A percentile compares a stretch with the other conserved stretches of the same genome.
Conservation (phyloP, 2,329 filamentous ascomycete genomes). For the Tolypocladium ovalisporum region DNA sequence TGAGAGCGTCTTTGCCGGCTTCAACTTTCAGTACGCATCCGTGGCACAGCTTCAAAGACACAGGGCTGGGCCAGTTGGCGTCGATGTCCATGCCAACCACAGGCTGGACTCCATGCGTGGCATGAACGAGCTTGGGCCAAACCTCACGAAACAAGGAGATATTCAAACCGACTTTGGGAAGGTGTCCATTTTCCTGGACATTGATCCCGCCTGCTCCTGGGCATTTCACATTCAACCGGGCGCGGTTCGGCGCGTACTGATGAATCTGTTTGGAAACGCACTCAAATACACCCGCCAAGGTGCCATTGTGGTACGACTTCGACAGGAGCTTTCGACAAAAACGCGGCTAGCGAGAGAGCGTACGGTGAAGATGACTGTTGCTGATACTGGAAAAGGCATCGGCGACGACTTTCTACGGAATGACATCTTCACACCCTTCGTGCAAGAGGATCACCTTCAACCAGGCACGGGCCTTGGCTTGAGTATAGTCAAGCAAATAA, state of each 20-base stretch:
- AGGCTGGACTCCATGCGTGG: conserved; percentile 31
- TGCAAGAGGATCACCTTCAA: conserved; percentile 50
- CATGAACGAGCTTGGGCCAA: conserved; percentile 10
- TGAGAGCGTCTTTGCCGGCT: conserved; percentile 35
- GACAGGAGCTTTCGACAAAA: conserved; percentile 7
- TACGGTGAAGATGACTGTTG: conserved; percentile 32
- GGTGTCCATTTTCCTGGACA: conserved; percentile 16
- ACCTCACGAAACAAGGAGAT: not conserved
- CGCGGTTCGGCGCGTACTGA: conserved; percentile 39
- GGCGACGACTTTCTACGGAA: conserved; percentile 49
- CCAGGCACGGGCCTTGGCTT: conserved; percentile 55
- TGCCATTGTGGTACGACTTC: conserved; percentile 17
- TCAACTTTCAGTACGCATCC: conserved; percentile 23
- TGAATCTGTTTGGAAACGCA: conserved; percentile 53
- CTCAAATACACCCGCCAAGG: conserved; percentile 45
- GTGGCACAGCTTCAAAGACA: conserved; percentile 8
- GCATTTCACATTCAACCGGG: conserved; percentile 43
- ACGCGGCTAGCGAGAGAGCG: conserved; percentile 1
- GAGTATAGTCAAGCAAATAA: conserved; percentile 51
- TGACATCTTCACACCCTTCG: conserved; percentile 51
- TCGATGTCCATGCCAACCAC: conserved; percentile 8
- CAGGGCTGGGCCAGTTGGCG: conserved; percentile 2
- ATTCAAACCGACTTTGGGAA: conserved; percentile 8
- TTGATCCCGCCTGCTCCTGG: conserved; percentile 37
- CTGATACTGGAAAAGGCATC: conserved; percentile 58